Conservation (phyloP, 2,329 filamentous ascomycete species). For the Neoscytalidium dimidiatum region DNA sequence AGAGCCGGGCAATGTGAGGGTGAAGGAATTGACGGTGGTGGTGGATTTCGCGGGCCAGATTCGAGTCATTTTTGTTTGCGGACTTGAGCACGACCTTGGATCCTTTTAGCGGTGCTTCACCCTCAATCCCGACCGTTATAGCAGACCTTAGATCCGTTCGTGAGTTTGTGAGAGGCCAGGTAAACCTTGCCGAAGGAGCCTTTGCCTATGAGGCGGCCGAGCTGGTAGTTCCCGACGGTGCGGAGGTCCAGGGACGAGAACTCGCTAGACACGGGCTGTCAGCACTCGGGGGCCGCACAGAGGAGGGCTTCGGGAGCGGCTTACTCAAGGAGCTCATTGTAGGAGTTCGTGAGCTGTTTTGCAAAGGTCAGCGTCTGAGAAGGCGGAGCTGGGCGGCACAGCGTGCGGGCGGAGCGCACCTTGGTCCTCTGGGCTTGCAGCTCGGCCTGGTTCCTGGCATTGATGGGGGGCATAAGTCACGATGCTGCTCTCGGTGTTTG, state of each 20-base stretch:
- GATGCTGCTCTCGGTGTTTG: slow-evolving; percentile 1
- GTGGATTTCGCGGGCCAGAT: slow-evolving; percentile 95
- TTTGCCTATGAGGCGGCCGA: slow-evolving; percentile 92
- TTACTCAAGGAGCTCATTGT: slow-evolving; percentile 93
- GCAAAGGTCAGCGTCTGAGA: slow-evolving; percentile 14
- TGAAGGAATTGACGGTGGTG: slow-evolving; percentile 98
- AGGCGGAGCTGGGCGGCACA: slow-evolving; percentile 1
- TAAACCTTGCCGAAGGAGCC: slow-evolving; percentile 99
- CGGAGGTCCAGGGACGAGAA: slow-evolving; percentile 90
- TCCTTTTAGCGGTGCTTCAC: slow-evolving; percentile 19
- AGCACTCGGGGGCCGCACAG: slow-evolving; percentile 19
- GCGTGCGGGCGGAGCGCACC: slow-evolving; percentile 37
- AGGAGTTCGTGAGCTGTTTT: slow-evolving; percentile 86
- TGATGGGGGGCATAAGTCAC: slow-evolving; percentile 25
- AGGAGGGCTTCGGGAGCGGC: slow-evolving; percentile 34
- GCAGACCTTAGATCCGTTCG: slow-evolving; percentile 91
- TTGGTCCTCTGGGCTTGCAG: slow-evolving; percentile 62
- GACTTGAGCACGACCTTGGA: slow-evolving; percentile 93
- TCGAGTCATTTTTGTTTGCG: slow-evolving; percentile 92
- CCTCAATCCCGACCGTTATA: neutral
- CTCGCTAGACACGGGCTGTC: slow-evolving; percentile 61
- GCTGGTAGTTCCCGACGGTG: slow-evolving; percentile 90
- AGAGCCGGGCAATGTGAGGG: slow-evolving; percentile 92
- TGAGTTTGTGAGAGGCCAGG: slow-evolving; percentile 92
- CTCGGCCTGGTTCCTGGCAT: slow-evolving; percentile 55